Percentiles rank a stretch among this genome's conserved stretches.
Conservation (phyloP, 2,329 filamentous ascomycete species). For the Aspergillus sojae region DNA sequence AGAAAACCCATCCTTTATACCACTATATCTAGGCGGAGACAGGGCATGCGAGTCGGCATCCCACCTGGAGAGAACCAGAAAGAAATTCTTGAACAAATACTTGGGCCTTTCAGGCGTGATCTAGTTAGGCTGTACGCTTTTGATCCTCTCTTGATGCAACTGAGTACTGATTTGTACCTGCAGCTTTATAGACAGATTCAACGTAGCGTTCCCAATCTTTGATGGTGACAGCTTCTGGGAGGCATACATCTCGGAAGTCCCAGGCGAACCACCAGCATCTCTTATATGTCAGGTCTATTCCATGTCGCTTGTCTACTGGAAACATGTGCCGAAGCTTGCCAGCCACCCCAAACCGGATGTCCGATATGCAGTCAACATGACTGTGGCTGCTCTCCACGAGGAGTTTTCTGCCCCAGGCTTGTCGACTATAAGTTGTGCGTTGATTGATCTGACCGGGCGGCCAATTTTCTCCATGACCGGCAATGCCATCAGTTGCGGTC, state of each 20-base stretch:
- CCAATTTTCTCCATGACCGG: conserved; percentile 64
- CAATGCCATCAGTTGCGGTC: conserved; percentile 58
- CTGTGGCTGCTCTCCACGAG: conserved; percentile 62
- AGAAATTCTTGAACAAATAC: conserved; percentile 60
- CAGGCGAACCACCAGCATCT: conserved; percentile 57
- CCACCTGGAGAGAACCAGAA: conserved; percentile 53
- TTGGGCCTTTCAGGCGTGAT: conserved; percentile 57
- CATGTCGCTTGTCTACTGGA: conserved; percentile 62
- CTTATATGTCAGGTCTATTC: conserved; percentile 62
- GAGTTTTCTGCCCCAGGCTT: conserved; percentile 61
- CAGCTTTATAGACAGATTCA: conserved; percentile 60
- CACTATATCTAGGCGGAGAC: conserved; percentile 54
- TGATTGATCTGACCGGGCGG: conserved; percentile 63
- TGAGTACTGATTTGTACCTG: conserved; percentile 6
- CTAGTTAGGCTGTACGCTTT: conserved; percentile 55
- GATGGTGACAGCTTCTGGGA: conserved; percentile 58
- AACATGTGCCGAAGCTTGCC: conserved; percentile 48
- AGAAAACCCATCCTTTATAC: conserved; percentile 51
- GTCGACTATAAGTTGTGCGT: conserved; percentile 59
- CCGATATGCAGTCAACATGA: conserved; percentile 65
- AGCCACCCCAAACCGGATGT: conserved; percentile 57
- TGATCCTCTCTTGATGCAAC: background rate
- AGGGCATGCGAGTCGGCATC: conserved; percentile 48
- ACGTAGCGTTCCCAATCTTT: conserved; percentile 64
- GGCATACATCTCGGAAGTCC: conserved; percentile 49